phyloP scores from a whole-genome alignment of 2,329 filamentous ascomycete genomes.

The Ophiosphaerella narmari region DNA sequence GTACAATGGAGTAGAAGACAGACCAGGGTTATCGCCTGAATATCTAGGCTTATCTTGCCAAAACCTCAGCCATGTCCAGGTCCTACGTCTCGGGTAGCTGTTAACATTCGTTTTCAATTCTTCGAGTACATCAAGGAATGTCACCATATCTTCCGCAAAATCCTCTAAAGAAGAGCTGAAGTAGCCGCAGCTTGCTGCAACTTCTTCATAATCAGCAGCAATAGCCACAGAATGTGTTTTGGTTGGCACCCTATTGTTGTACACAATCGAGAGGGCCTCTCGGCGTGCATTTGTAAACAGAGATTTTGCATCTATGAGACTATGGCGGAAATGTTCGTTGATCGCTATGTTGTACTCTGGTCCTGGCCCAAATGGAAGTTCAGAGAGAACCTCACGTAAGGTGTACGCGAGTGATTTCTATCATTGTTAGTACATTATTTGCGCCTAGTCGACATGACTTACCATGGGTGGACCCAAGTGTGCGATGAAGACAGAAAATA shows the following conservation, averaged over 20 bases:
- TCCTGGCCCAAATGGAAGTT: slow-evolving; percentile 76
- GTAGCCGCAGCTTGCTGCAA: slow-evolving; percentile 95
- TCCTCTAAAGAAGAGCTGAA: slow-evolving; percentile 92
- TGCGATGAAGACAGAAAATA: slow-evolving; percentile 88
- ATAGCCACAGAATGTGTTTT: slow-evolving; percentile 72
- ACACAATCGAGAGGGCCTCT: slow-evolving; percentile 77
- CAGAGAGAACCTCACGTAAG: slow-evolving; percentile 82
- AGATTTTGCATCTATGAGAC: slow-evolving; percentile 77
- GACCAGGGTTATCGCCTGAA: slow-evolving; percentile 27
- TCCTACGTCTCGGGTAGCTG: slow-evolving; percentile 63
- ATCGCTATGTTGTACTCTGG: slow-evolving; percentile 72
- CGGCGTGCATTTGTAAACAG: slow-evolving; percentile 78
- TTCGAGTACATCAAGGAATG: slow-evolving; percentile 81
- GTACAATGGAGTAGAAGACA: background rate
- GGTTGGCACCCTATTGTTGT: slow-evolving; percentile 75
- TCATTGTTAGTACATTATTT: slow-evolving; percentile 22
- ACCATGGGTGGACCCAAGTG: slow-evolving; percentile 89
- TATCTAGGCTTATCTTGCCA: slow-evolving; percentile 59
- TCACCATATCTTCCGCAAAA: slow-evolving; percentile 86
- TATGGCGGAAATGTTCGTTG: slow-evolving; percentile 79
- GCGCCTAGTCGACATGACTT: slow-evolving; percentile 10
- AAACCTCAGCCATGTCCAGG: slow-evolving; percentile 85
- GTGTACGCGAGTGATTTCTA: slow-evolving; percentile 90
- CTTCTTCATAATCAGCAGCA: slow-evolving; percentile 93
- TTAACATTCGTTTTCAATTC: slow-evolving; percentile 76